A percentile compares a stretch with the other conserved stretches of the same genome.
phyloP scores from a whole-genome alignment of 345 rosid species.

The Anacardium occidentale region DNA sequence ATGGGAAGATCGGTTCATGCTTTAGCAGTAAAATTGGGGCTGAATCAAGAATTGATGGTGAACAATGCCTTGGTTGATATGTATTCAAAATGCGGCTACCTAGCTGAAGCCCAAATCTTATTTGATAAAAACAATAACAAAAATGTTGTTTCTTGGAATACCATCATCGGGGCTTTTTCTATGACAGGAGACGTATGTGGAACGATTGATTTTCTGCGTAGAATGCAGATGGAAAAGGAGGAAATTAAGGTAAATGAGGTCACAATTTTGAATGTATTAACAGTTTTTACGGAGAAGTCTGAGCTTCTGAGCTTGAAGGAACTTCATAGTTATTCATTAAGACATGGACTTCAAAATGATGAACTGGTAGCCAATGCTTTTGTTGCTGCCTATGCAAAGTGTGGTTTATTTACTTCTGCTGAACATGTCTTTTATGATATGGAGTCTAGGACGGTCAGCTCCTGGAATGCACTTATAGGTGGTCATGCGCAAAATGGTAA shows the following conservation, averaged over 20 bases:
- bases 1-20: constrained; percentile 57
- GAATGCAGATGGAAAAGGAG: constrained; percentile 39
- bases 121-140: constrained; percentile 40
- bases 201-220: constrained; percentile 41
- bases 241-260: constrained; percentile 42
- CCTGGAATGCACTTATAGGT: constrained; percentile 71
- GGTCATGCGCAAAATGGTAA: constrained; percentile 53
- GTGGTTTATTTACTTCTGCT: constrained; percentile 33
- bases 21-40: constrained; percentile 49
- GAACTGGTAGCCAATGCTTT: constrained; percentile 57
- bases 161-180: constrained; percentile 49
- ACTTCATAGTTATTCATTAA: constrained; percentile 56
- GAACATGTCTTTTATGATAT: constrained; percentile 42
- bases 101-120: constrained; percentile 40
- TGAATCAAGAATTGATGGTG: constrained; percentile 46
- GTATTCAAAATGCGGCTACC: constrained; percentile 60
- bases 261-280: constrained; percentile 50
- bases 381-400: constrained; percentile 60
- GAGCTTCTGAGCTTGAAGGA: constrained; percentile 50
- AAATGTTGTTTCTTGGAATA: constrained; percentile 68
- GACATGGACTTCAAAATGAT: constrained; percentile 41
- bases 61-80: constrained; percentile 59
- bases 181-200: constrained; percentile 32
- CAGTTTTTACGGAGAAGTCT: constrained; percentile 38
- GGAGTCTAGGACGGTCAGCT: constrained; percentile 43